Base-by-base conservation (phyloP, 1,139 yeast genomes). In the Kurtzmaniella quercitrusa region DNA sequence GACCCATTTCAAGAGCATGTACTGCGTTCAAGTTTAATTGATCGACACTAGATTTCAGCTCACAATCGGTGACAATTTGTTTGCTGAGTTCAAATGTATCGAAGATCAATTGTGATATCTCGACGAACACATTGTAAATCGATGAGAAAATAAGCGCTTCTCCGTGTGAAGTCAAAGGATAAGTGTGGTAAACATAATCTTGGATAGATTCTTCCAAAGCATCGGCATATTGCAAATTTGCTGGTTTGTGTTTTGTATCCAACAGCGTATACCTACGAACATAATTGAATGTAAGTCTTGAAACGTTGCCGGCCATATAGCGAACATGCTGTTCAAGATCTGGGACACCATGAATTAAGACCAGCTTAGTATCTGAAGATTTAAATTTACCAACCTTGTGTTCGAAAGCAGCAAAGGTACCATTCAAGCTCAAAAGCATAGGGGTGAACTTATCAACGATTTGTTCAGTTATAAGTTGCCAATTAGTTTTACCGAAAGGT, bases 371-470 rank as follows among this genome's bases (percentile, higher is more conserved):
- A 20, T 39, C n/a, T 12, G 45, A 32, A 18, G 43, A 38, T 42
- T 44, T 42, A 42, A 16, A n/a, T n/a, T 19, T 6, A 56, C 38
- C 22, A 18, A 16, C 9, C 7, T 38, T 17, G n/a, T 36, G 43
- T 6, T 45, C 50, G 12, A 44, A 43, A 5, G 40, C 18, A 19
- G 44, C 38, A 19, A 52, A 53, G 1, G 72, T 61, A 6, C 57
- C 50, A 40, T 77, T 73, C 43, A 79, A 46, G 5, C 57, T 50
- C 34, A 61, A 49, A 30, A 79, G 50, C 21, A 69, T 54, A 9
- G 82, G 82, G 1, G 76, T 63, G 53, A 78, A 79, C 51, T 78
- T 78, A 28, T 58, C 58, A 3, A 66, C 68, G n/a, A 79, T 68
- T 28, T 59, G 65, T 36, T 65, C 67, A 0, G 80, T 69, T 5